Conservation (phyloP, 768 basidiomycete species). For the Calocybe indica region DNA sequence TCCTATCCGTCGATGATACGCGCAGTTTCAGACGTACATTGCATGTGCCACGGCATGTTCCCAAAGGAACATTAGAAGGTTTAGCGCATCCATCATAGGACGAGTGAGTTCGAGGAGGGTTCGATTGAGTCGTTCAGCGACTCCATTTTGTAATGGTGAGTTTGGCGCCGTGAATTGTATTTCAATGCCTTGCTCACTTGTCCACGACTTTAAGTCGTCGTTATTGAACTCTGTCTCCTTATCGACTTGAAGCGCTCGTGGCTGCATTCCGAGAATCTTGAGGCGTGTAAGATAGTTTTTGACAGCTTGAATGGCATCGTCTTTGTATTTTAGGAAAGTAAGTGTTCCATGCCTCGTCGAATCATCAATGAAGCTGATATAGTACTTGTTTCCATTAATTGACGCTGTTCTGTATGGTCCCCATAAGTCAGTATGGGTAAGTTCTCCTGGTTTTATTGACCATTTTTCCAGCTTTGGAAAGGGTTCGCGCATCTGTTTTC, state of each 20-base stretch:
- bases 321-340: conserved; percentile 12
- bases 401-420: conserved; percentile 22
- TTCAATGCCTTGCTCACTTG: conserved; percentile 20
- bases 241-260: conserved; percentile 20
- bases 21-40: conserved; percentile 17
- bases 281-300: background rate
- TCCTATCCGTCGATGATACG: conserved; percentile 10
- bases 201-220: conserved; percentile 13
- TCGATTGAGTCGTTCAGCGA: conserved; percentile 24
- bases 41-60: conserved; percentile 19
- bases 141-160: conserved; percentile 25
- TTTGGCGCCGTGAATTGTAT: conserved; percentile 20
- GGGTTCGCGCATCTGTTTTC: too few species aligned
- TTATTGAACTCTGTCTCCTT: conserved; percentile 25
- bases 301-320: conserved; percentile 12
- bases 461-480: background rate
- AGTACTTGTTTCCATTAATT: conserved; percentile 18
- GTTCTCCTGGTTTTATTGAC: conserved; percentile 9
- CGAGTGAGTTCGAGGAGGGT: conserved; percentile 16
- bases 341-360: conserved; percentile 4
- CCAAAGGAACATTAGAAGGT: conserved; percentile 24
- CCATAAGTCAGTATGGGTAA: conserved; percentile 31
- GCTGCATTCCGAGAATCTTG: conserved; percentile 14
- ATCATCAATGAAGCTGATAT: conserved; percentile 25
- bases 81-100: conserved; percentile 18